A percentile compares a stretch with the other conserved stretches of the same genome.
Conservation (phyloP, 2,329 filamentous ascomycete species). For the Aspergillus vadensis region DNA sequence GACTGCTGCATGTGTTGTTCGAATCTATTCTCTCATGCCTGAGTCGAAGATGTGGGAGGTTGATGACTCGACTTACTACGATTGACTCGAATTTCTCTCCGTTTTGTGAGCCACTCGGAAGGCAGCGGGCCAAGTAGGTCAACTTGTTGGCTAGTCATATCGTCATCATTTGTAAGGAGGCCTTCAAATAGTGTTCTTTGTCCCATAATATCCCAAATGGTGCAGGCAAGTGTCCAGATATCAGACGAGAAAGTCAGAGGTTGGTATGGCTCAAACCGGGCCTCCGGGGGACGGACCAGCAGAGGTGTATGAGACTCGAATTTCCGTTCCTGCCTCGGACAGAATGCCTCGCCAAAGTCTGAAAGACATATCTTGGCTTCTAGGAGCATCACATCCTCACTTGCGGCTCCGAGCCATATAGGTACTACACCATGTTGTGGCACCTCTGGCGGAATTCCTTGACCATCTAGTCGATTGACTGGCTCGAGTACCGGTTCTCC, state of each 20-base stretch:
- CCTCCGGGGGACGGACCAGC: slow-evolving; percentile 36
- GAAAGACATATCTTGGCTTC: slow-evolving; percentile 28
- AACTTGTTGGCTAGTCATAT: slow-evolving; percentile 32
- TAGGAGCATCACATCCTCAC: slow-evolving; percentile 26
- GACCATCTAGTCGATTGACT: slow-evolving; percentile 26
- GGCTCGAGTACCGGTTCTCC: slow-evolving; percentile 23
- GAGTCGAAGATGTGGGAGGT: neutral
- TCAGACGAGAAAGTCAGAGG: too few relatives aligned
- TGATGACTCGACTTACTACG: neutral
- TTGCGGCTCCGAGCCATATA: slow-evolving; percentile 23
- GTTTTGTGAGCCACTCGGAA: slow-evolving; percentile 27
- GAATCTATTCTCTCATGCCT: slow-evolving; percentile 18
- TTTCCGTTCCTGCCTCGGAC: slow-evolving; percentile 15
- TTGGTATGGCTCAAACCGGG: too few relatives aligned
- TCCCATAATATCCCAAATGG: too few relatives aligned
- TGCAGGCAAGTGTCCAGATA: too few relatives aligned
- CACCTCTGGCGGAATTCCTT: slow-evolving; percentile 22
- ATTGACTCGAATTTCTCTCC: slow-evolving; percentile 17
- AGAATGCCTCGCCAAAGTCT: slow-evolving; percentile 34
- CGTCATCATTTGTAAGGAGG: slow-evolving; percentile 25
- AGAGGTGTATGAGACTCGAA: slow-evolving; percentile 25
- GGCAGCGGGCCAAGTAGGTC: slow-evolving; percentile 30
- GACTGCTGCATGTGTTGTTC: slow-evolving; percentile 22
- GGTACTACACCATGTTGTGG: slow-evolving; percentile 20
- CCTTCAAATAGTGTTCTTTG: slow-evolving; percentile 25